Conservation (phyloP, 257 asterid species). For the Agastache rugosa region DNA sequence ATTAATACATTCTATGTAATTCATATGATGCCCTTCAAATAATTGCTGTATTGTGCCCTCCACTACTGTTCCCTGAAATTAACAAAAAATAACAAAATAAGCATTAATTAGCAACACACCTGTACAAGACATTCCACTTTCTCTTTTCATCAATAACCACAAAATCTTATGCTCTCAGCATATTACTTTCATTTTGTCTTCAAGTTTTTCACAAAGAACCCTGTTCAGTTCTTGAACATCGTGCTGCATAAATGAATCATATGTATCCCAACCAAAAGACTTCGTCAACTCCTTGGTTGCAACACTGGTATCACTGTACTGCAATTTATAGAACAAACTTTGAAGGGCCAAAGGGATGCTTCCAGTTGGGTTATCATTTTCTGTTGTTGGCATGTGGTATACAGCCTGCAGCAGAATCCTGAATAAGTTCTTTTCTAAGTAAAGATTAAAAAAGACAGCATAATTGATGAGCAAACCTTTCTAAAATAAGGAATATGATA, state of each 20-base stretch:
- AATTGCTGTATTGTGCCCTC: conserved; percentile 87
- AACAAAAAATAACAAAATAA: conserved; percentile 20
- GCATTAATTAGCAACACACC: conserved; percentile 17
- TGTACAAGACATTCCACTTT: conserved; percentile 1
- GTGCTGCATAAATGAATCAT: conserved; percentile 88
- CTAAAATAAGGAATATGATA: conserved; percentile 76
- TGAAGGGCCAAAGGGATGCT: conserved; percentile 89
- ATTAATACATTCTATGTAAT: conserved; percentile 79
- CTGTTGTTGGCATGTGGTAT: conserved; percentile 91
- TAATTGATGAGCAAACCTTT: conserved; percentile 42
- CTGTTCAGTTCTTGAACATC: conserved; percentile 90
- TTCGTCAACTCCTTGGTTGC: conserved; percentile 88
- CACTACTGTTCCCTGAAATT: conserved; percentile 76
- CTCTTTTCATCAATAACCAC: conserved; percentile 22
- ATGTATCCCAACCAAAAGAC: conserved; percentile 88
- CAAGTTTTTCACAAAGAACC: conserved; percentile 86
- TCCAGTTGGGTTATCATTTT: conserved; percentile 78
- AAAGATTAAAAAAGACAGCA: conserved; percentile 12
- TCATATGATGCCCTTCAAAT: conserved; percentile 93
- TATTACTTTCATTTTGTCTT: conserved; percentile 86
- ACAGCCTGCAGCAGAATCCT: conserved; percentile 61
- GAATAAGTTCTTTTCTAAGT: conserved; percentile 29
- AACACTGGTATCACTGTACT: conserved; percentile 78
- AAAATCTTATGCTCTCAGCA: conserved; percentile 23
- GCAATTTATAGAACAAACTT: conserved; percentile 86